phyloP scores from a whole-genome alignment of 441 rosid species.

The Bocquillonia castaneifolia region DNA sequence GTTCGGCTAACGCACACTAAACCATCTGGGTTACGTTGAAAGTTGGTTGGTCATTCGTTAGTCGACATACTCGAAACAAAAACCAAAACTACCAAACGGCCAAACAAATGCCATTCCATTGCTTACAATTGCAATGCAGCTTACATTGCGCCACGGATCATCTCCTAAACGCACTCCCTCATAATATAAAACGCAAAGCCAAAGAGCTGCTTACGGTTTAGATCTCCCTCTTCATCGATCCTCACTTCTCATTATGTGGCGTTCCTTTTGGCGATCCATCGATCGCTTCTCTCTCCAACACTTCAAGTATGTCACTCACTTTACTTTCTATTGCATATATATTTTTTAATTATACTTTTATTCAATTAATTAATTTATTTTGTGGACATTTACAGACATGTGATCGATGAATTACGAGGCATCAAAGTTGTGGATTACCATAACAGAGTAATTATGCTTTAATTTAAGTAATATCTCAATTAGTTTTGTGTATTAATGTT shows the following conservation, averaged over 20 bases:
- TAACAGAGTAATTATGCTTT: constrained; percentile 42
- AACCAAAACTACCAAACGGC: constrained; percentile 36
- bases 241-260: constrained; percentile 44
- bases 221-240: background rate
- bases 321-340: too few species aligned
- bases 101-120: background rate
- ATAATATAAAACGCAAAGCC: background rate
- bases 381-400: constrained; percentile 30
- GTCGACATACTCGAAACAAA: too few species aligned
- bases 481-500: background rate
- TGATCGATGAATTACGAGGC: constrained; percentile 46
- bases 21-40: too few species aligned
- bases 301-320: constrained; percentile 47
- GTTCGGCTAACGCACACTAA: too few species aligned
- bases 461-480: background rate
- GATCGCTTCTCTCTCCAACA: constrained; percentile 72
- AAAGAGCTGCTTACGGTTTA: too few species aligned
- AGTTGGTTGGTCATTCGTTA: constrained; percentile 25
- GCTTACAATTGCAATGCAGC: too few species aligned
- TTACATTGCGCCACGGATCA: background rate
- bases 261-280: constrained; percentile 61
- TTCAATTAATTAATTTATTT: background rate
- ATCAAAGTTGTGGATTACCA: constrained; percentile 45
- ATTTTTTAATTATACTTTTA: too few species aligned
- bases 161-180: background rate